Evolutionary conservation across 495 filamentous ascomycete species (phyloP), one percentile per base, ranked within the genome.

Genomic region (Penicillium mononematosum): DNA sequence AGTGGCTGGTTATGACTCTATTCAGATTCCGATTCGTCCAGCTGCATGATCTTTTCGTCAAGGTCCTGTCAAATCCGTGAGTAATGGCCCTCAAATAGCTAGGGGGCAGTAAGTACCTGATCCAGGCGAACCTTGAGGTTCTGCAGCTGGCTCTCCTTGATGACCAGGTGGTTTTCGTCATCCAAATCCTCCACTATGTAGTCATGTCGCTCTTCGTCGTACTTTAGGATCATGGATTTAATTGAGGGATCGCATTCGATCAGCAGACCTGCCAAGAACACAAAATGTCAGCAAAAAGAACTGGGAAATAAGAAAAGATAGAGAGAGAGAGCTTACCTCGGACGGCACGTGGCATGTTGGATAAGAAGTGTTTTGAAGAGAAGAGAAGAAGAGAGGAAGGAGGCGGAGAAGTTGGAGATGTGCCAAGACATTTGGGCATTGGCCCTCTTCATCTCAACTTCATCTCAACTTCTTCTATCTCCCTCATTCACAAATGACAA

Each of bases 211-310:
- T 85, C 79, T 52, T 79, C 75, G 60, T 90, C 85, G 72, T 90
- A 88, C 58, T 88, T 88, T 39, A 84, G 75, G 61, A 90, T 84
- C 67, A 90, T 88, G 39, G 87, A 85, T 69, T 88, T 89, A 72
- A 90, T 88, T 44, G 85, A 88, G 5, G 87, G 85, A 65, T 92
- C 89, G 73, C 88, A 90, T 68, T 88, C 81, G 61, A 92, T 83
- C 53, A 92, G 77, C 41, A 90, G 84, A 62, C 88, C 87, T 88
- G 56, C 22, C 12, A 14, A 47, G 14, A 1, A 27, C 3, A 11
- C 2, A 45, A 7, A 17, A 36, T 10, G 16, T 55, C 39, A 55
- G 32, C 52, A 17, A 39, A 39, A 2, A 10, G 9, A 7, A 10
- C n/a, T 5, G n/a, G 4, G 8, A 34, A 34, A 29, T 29, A 29